Evolutionary conservation across 139 green algal genomes (phyloP).

Genomic region (Trebouxia sp.): DNA sequence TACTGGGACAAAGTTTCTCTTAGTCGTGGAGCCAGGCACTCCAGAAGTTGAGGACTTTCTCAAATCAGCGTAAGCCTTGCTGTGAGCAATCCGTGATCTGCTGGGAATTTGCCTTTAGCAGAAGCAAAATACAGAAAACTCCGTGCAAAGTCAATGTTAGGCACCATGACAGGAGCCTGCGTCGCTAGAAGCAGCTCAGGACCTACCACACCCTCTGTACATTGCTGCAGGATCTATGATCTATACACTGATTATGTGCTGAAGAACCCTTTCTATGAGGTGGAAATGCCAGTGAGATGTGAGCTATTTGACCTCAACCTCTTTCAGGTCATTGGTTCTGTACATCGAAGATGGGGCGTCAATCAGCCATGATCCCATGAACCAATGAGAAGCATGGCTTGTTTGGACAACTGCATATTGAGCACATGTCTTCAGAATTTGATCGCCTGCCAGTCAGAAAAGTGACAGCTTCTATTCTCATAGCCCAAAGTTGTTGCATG

Average conservation of each 20-base stretch:
- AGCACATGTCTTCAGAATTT: too few relatives aligned
- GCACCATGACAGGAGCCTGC: too few relatives aligned
- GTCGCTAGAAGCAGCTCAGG: not conserved
- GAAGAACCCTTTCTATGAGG: slow-evolving; percentile 70
- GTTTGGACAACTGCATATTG: too few relatives aligned
- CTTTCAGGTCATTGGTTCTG: not conserved
- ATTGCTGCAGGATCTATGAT: slow-evolving; percentile 46
- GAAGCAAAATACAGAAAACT: not conserved
- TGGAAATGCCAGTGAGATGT: slow-evolving; percentile 67
- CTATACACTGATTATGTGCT: slow-evolving; percentile 55
- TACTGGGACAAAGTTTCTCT: slow-evolving; percentile 87
- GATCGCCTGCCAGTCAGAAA: too few relatives aligned
- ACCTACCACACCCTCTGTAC: not conserved
- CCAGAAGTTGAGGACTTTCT: slow-evolving; percentile 69
- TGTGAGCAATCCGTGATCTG: not conserved
- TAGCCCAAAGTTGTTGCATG: too few relatives aligned
- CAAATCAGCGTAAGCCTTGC: slow-evolving; percentile 18
- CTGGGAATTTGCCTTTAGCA: not conserved
- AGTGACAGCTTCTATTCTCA: too few relatives aligned
- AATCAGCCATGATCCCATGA: not conserved
- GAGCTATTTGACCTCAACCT: slow-evolving; percentile 61
- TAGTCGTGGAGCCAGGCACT: slow-evolving; percentile 74
- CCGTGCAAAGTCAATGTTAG: not conserved
- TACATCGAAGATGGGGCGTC: slow-evolving; percentile 36
- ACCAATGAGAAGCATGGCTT: too few relatives aligned